Percentiles rank a stretch among this genome's conserved stretches.
These are phyloP conservation scores for Pistacia integerrima DNA, from an alignment of 345 rosid species.

Conservation along the genomic window DNA sequence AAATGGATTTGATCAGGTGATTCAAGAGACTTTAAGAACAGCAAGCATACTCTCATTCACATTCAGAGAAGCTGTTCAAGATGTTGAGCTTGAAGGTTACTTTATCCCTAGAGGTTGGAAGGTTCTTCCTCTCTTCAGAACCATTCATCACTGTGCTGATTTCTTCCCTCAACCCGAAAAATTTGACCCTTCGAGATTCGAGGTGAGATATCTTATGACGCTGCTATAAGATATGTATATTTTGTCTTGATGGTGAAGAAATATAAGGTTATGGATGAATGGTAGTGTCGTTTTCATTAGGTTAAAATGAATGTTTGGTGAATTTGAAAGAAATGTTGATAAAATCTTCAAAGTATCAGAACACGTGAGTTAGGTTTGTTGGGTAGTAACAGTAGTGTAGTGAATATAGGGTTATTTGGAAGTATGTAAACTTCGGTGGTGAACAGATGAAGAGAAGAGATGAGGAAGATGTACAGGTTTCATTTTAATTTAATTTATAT, in stretches of 20 bases:
- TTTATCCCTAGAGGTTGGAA: slow-evolving; percentile 97
- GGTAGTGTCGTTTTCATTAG: slow-evolving; percentile 27
- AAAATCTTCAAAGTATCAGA: slow-evolving; percentile 22
- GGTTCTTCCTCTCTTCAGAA: slow-evolving; percentile 90
- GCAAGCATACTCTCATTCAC: slow-evolving; percentile 90
- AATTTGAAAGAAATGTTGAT: slow-evolving; percentile 14
- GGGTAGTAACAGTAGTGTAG: slow-evolving; percentile 27
- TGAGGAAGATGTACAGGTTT: neutral
- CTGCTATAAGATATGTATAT: no score
- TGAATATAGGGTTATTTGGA: slow-evolving; percentile 6
- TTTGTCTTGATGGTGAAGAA: slow-evolving; percentile 25
- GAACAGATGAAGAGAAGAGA: neutral
- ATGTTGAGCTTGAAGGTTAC: slow-evolving; percentile 77
- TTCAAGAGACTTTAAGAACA: slow-evolving; percentile 89
- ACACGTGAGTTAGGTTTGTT: slow-evolving; percentile 57
- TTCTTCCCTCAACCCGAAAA: slow-evolving; percentile 75
- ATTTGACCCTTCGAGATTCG: slow-evolving; percentile 88
- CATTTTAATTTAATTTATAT: neutral
- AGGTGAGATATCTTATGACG: slow-evolving; percentile 38
- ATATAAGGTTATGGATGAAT: slow-evolving; percentile 34
- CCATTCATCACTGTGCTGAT: slow-evolving; percentile 75
- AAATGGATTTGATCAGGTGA: slow-evolving; percentile 51
- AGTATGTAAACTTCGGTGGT: neutral
- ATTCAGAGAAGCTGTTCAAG: slow-evolving; percentile 91
- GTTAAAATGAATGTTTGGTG: slow-evolving; percentile 19